A percentile compares a stretch with the other conserved stretches of the same genome.
These are phyloP conservation scores for Solanum dulcamara DNA, from an alignment of 257 asterid species.

Conservation along the genomic window DNA sequence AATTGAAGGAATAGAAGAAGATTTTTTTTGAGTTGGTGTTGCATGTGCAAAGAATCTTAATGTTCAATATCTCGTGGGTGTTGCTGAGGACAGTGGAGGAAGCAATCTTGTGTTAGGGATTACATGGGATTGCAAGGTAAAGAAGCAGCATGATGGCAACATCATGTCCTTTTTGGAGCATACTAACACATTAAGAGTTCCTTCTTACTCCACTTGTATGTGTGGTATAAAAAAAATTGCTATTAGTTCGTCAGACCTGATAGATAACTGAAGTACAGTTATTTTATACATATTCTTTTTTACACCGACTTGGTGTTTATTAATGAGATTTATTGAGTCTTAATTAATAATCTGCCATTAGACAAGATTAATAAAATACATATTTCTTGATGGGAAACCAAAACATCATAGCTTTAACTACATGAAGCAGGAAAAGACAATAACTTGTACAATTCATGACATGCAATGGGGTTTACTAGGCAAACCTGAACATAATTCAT, in stretches of 20 bases:
- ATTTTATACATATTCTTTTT: neutral
- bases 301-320: neutral
- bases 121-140: neutral
- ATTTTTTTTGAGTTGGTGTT: neutral
- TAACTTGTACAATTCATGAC: neutral
- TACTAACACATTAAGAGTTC: neutral
- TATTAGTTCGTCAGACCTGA: neutral
- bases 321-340: neutral
- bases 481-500: slow-evolving; percentile 89
- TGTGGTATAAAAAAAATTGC: neutral
- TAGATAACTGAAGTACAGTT: neutral
- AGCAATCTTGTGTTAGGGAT: neutral
- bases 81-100: neutral
- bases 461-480: neutral
- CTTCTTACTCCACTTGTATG: neutral
- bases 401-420: neutral
- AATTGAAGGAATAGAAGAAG: neutral
- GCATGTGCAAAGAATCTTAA: neutral
- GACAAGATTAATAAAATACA: neutral
- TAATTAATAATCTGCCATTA: neutral
- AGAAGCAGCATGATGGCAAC: neutral
- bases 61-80: neutral
- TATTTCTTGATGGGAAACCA: neutral
- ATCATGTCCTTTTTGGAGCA: neutral
- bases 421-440: neutral